Percentiles rank a stretch among this genome's conserved stretches.
These are phyloP conservation scores for Aspergillus coremiiformis DNA, from an alignment of 495 filamentous ascomycete species.

Conservation along the genomic window DNA sequence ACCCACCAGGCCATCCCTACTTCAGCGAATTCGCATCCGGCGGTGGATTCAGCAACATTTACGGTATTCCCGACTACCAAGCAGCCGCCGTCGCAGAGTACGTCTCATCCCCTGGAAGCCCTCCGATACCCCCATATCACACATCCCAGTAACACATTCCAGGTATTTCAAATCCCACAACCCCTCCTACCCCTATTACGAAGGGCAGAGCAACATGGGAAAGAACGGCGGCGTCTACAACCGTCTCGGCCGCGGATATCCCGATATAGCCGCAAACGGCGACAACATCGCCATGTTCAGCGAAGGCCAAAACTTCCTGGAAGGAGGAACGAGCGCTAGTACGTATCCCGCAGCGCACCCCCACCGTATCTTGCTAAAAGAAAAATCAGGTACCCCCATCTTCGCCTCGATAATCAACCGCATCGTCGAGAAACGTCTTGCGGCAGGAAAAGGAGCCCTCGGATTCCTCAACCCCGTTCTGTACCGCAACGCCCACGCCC, in stretches of 20 bases:
- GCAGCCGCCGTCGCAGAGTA: constrained; percentile 41
- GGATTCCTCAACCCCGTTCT: constrained; percentile 57
- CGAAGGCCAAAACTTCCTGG: constrained; percentile 27
- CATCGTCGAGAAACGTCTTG: constrained; percentile 56
- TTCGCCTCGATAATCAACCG: constrained; percentile 51
- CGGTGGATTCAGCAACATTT: constrained; percentile 65
- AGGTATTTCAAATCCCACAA: constrained; percentile 40
- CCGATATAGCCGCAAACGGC: constrained; percentile 58
- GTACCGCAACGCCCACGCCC: constrained; percentile 51
- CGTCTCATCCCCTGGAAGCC: no score
- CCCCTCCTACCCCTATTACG: constrained; percentile 37
- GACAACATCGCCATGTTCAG: constrained; percentile 45
- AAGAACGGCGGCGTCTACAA: constrained; percentile 49
- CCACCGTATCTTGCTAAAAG: no score
- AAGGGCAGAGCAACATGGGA: constrained; percentile 32
- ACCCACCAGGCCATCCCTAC: no score
- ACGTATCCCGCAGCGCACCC: no score
- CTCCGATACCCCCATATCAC: no score
- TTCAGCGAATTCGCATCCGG: constrained; percentile 47
- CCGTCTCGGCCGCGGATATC: constrained; percentile 52
- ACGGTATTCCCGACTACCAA: constrained; percentile 52
- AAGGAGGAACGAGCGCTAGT: constrained; percentile 54
- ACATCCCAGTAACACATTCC: no score
- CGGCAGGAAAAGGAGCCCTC: constrained; percentile 46
- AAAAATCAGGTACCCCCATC: no score